Evolutionary conservation across 2,329 filamentous ascomycete species (phyloP), one percentile per base, ranked within the genome.

Genomic region (Elsinoe arachidis): DNA sequence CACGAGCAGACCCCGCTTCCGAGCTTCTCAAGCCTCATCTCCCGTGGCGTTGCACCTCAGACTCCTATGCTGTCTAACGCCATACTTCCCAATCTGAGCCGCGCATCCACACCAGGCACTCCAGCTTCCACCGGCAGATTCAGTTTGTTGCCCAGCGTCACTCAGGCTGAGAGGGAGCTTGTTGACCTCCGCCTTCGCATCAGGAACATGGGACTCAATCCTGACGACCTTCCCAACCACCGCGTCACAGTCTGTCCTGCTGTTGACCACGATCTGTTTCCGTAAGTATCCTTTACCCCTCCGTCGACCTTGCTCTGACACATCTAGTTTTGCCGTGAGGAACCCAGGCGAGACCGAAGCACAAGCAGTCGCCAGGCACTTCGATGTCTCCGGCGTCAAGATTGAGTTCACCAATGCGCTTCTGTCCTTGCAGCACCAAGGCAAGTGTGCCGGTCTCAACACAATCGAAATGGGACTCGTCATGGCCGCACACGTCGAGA

Each of bases 401-500:
- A 14, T 47, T 7, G 23, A 23, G 11, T 56, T 7, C 41, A 23
- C 14, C 30, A 17, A 49, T 34, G 54, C 41, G 7, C 23, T 56
- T 9, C 23, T 37, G 10, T 30, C 44, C 11, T 15, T 56, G 7
- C 23, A 43, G 17, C 26, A 46, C 14, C 39, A 56, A 12, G 54
- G 54, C n/a, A 15, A 26, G 19, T n/a, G 30, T 6, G 26, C 30
- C 12, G 54, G 54, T 14, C 54, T 56, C 5, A 47, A 17, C 19
- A n/a, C 7, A 2, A 7, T 17, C 2, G 54, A 56, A 21, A 56
- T 56, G 33, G 54, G 39, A 10, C 11, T 56, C 37, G 15, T 56
- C 41, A 47, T 33, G 9, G 54, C 54, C n/a, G 26, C 44, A 12
- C 21, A 56, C 10, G 37, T 41, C 41, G 54, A 56, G 9, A 30